Percentiles rank a stretch among this genome's conserved stretches.
These are phyloP conservation scores for Leccinum olivaceopallidum DNA, from an alignment of 768 basidiomycete genomes.

Conservation along the genomic window DNA sequence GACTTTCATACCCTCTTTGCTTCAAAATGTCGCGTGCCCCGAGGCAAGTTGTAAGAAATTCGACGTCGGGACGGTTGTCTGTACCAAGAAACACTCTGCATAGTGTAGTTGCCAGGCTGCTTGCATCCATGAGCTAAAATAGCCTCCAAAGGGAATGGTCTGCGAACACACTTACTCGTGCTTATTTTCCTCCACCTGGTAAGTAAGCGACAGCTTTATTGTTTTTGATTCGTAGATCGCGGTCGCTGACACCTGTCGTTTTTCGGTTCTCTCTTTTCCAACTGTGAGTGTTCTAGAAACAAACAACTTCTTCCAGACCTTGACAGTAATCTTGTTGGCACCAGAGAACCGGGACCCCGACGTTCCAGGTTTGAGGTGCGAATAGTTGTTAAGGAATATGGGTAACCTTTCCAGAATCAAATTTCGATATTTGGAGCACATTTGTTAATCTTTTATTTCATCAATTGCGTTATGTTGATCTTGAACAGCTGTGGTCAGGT, in stretches of 20 bases:
- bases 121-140: background rate
- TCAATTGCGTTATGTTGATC: slow-evolving; percentile 65
- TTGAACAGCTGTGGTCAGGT: slow-evolving; percentile 68
- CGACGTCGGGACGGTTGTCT: slow-evolving; percentile 77
- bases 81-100: slow-evolving; percentile 13
- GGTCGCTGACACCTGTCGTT: slow-evolving; percentile 69
- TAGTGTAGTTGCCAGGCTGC: slow-evolving; percentile 75
- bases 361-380: slow-evolving; percentile 55
- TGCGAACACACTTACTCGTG: slow-evolving; percentile 62
- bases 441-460: slow-evolving; percentile 47
- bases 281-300: slow-evolving; percentile 57
- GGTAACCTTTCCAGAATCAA: slow-evolving; percentile 78
- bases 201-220: slow-evolving; percentile 72
- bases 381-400: slow-evolving; percentile 84
- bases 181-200: slow-evolving; percentile 72
- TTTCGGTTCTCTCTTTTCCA: slow-evolving; percentile 43
- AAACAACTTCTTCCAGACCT: slow-evolving; percentile 48
- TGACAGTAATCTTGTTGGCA: slow-evolving; percentile 54
- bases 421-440: slow-evolving; percentile 47
- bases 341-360: slow-evolving; percentile 60
- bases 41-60: slow-evolving; percentile 87
- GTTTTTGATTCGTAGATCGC: slow-evolving; percentile 53
- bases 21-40: slow-evolving; percentile 79
- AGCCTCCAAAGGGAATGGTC: no score
- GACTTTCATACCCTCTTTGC: slow-evolving; percentile 80